Conservation (phyloP, 441 rosid genomes). For the Jatropha podagrica region DNA sequence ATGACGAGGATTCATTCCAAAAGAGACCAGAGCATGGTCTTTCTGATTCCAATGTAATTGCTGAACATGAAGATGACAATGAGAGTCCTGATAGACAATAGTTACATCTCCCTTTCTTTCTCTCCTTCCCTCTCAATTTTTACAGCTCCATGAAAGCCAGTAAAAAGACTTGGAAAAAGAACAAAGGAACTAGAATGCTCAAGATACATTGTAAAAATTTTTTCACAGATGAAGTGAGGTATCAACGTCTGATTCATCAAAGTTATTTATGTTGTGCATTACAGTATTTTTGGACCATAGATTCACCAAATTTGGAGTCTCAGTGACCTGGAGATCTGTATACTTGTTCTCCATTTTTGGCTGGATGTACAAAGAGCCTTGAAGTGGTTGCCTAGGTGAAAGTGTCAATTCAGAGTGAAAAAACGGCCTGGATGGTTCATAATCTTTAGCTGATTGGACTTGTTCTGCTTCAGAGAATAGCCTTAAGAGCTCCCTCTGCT, state of each 20-base stretch:
- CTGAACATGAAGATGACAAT: slow-evolving; percentile 47
- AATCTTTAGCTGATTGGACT: slow-evolving; percentile 21
- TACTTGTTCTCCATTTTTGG: slow-evolving; percentile 24
- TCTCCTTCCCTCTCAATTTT: slow-evolving; percentile 20
- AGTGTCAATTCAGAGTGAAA: slow-evolving; percentile 29
- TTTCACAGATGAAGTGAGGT: slow-evolving; percentile 53
- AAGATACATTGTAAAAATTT: slow-evolving; percentile 29
- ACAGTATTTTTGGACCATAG: slow-evolving; percentile 29
- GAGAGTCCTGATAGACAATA: slow-evolving; percentile 33
- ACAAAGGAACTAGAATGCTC: slow-evolving; percentile 14
- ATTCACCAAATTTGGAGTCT: slow-evolving; percentile 26
- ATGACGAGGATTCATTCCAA: slow-evolving; percentile 42
- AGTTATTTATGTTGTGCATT: slow-evolving; percentile 23
- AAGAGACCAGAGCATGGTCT: slow-evolving; percentile 40
- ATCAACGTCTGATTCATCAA: slow-evolving; percentile 44
- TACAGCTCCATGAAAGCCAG: slow-evolving; percentile 28
- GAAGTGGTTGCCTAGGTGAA: slow-evolving; percentile 24
- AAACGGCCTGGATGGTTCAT: slow-evolving; percentile 24
- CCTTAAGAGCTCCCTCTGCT: slow-evolving; percentile 34
- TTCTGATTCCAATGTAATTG: slow-evolving; percentile 45
- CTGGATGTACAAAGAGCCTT: slow-evolving; percentile 18
- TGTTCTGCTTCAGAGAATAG: slow-evolving; percentile 29
- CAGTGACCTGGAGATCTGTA: slow-evolving; percentile 20
- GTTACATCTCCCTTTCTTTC: slow-evolving; percentile 25
- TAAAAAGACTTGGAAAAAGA: slow-evolving; percentile 25